Conservation (phyloP, 2,329 filamentous ascomycete species). For the Claviceps sp. region DNA sequence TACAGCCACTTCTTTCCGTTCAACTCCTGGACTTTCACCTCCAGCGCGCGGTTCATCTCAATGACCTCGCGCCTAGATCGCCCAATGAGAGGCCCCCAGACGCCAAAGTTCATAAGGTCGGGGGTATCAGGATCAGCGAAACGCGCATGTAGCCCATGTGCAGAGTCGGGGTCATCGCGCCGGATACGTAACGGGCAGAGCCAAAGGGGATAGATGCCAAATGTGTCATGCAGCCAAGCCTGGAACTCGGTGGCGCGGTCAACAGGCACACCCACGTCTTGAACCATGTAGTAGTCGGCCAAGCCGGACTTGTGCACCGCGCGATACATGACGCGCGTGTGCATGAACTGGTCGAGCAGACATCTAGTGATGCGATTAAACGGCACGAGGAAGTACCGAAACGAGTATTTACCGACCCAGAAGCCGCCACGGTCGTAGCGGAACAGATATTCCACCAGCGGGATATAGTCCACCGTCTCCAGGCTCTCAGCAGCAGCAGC, state of each 20-base stretch:
- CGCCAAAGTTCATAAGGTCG: constrained; percentile 48
- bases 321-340: constrained; percentile 62
- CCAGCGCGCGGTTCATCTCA: constrained; percentile 54
- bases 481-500: constrained; percentile 18
- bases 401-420: constrained; percentile 59
- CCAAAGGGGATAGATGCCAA: constrained; percentile 48
- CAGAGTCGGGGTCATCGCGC: constrained; percentile 20
- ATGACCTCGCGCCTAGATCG: constrained; percentile 43
- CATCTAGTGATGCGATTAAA: constrained; percentile 53
- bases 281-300: constrained; percentile 51
- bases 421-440: constrained; percentile 64
- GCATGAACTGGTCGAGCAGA: constrained; percentile 58
- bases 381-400: constrained; percentile 38
- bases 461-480: constrained; percentile 40
- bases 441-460: constrained; percentile 61
- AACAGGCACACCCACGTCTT: constrained; percentile 51
- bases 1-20: constrained; percentile 58
- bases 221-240: constrained; percentile 38
- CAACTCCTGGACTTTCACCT: constrained; percentile 53
- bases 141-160: constrained; percentile 33
- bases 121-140: constrained; percentile 14
- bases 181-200: constrained; percentile 39
- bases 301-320: constrained; percentile 56
- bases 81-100: constrained; percentile 58
- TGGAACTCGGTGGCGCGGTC: constrained; percentile 33